These are phyloP conservation scores for Anthracocystis walkeri DNA, from an alignment of 1,284 basidiomycete species.

Conservation along the genomic window DNA sequence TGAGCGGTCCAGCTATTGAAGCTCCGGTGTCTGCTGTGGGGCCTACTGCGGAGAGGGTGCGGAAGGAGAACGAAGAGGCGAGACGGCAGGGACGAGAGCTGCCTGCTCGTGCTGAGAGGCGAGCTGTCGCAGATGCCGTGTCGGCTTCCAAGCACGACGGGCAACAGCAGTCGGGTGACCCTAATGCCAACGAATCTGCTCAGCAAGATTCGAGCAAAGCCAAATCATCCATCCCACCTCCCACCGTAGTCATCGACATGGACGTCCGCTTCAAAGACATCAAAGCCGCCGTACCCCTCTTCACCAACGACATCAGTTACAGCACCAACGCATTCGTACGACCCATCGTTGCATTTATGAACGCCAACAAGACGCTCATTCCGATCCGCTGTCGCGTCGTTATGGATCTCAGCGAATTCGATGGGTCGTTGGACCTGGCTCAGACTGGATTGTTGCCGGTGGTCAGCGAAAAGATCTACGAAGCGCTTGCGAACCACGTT, in stretches of 20 bases:
- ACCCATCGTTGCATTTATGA: constrained; percentile 96
- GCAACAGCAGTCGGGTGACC: constrained; percentile 15
- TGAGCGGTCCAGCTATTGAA: constrained; percentile 86
- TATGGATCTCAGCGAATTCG: constrained; percentile 68
- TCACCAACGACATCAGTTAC: constrained; percentile 77
- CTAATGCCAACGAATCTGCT: constrained; percentile 15
- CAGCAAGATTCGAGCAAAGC: not conserved
- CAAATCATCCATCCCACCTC: constrained; percentile 43
- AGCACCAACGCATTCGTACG: constrained; percentile 93
- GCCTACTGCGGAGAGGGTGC: constrained; percentile 57
- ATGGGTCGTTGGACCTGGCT: constrained; percentile 66
- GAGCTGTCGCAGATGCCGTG: not conserved
- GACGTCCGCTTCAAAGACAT: constrained; percentile 95
- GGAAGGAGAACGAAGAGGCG: constrained; percentile 55
- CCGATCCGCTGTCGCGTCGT: constrained; percentile 66
- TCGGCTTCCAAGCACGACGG: not conserved
- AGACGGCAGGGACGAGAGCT: constrained; percentile 28
- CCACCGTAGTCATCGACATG: constrained; percentile 82
- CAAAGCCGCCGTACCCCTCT: constrained; percentile 88
- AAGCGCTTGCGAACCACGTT: constrained; percentile 67
- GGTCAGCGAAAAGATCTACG: constrained; percentile 67
- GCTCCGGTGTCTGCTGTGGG: constrained; percentile 74
- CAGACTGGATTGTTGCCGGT: constrained; percentile 67
- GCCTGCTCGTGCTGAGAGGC: constrained; percentile 12
- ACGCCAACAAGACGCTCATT: constrained; percentile 67